These are phyloP conservation scores for Citrullus colocynthis DNA, from an alignment of 306 rosid genomes.

Conservation along the genomic window DNA sequence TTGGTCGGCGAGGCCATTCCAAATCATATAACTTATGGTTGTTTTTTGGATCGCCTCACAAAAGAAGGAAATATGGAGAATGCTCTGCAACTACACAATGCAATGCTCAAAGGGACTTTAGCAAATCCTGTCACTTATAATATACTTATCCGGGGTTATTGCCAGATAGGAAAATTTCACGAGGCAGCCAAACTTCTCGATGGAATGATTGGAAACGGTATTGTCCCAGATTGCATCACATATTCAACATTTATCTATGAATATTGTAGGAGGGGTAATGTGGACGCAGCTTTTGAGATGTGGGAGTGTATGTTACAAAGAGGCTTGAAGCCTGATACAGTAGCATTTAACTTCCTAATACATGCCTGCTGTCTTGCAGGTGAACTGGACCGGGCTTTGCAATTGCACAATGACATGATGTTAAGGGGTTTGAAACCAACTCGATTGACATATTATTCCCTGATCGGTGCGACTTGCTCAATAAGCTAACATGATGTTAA, in stretches of 20 bases:
- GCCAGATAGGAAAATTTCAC: constrained; percentile 55
- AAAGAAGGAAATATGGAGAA: constrained; percentile 64
- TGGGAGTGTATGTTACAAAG: constrained; percentile 73
- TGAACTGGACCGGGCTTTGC: constrained; percentile 49
- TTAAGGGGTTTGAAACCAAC: constrained; percentile 49
- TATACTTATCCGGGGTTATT: constrained; percentile 74
- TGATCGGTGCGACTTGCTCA: constrained; percentile 19
- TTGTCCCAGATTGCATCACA: constrained; percentile 69
- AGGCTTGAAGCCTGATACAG: constrained; percentile 64
- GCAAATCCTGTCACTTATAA: constrained; percentile 70
- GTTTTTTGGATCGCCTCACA: constrained; percentile 61
- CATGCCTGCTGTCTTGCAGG: constrained; percentile 80
- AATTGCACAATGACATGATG: constrained; percentile 79
- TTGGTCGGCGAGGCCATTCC: constrained; percentile 30
- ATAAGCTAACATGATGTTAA: no score
- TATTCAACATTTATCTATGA: constrained; percentile 78
- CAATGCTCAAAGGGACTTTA: constrained; percentile 47
- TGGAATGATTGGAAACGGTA: constrained; percentile 51
- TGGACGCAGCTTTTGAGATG: constrained; percentile 46
- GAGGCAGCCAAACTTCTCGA: constrained; percentile 57
- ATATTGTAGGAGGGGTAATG: constrained; percentile 53
- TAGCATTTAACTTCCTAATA: constrained; percentile 67
- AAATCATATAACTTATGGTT: constrained; percentile 62
- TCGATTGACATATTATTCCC: constrained; percentile 21
- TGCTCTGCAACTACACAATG: constrained; percentile 61